Evolutionary conservation across 169 alveolate species (phyloP).

Genomic region (Plasmodium relictum): DNA sequence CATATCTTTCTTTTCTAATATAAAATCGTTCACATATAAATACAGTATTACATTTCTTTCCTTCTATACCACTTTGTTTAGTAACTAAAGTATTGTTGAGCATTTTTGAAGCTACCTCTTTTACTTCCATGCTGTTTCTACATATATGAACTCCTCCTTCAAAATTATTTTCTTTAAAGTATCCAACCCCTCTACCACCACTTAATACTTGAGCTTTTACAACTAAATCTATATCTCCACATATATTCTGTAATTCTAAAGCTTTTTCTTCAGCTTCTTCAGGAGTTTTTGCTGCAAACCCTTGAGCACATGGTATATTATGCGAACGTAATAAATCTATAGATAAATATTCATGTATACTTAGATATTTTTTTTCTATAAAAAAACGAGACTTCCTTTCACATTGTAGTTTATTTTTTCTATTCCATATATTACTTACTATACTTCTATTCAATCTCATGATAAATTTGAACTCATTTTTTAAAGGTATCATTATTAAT

Average conservation of each 20-base stretch:
- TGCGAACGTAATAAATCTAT: conserved; percentile 80
- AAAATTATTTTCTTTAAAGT: conserved; percentile 87
- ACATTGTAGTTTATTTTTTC: background rate
- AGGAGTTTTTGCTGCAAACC: conserved; percentile 82
- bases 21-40: conserved; percentile 88
- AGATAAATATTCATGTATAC: conserved; percentile 86
- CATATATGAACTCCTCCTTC: conserved; percentile 92
- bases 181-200: conserved; percentile 95
- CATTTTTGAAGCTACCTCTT: conserved; percentile 90
- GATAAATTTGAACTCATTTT: conserved; percentile 28
- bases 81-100: conserved; percentile 91
- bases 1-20: conserved; percentile 91
- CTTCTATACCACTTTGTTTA: conserved; percentile 91
- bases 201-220: conserved; percentile 91
- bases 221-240: conserved; percentile 80
- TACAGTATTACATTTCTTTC: conserved; percentile 89
- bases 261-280: conserved; percentile 87
- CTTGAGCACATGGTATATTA: conserved; percentile 85
- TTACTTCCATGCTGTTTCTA: conserved; percentile 86
- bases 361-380: conserved; percentile 76
- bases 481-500: conserved; percentile 14
- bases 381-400: background rate
- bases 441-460: conserved; percentile 17
- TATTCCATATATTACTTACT: background rate
- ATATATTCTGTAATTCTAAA: conserved; percentile 73